Conservation (phyloP, 2,329 filamentous ascomycete species). For the Colletotrichum sansevieriae region DNA sequence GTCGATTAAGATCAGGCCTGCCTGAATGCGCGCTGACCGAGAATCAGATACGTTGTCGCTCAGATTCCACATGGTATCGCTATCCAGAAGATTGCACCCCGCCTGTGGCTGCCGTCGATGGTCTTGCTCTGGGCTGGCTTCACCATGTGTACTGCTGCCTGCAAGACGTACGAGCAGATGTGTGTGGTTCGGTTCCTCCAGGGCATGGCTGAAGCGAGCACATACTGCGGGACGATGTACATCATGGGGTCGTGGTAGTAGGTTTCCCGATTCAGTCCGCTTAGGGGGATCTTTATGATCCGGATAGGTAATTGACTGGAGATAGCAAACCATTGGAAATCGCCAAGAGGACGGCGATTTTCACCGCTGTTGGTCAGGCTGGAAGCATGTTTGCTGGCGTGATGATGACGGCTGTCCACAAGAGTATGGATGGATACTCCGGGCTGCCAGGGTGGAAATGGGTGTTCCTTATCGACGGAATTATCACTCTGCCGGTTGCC, state of each 20-base stretch:
- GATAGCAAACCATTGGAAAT: conserved; percentile 64
- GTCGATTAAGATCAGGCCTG: conserved; percentile 41
- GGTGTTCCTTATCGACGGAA: conserved; percentile 58
- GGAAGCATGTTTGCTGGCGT: conserved; percentile 72
- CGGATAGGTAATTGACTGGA: not conserved
- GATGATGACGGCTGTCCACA: conserved; percentile 62
- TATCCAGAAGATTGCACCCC: conserved; percentile 62
- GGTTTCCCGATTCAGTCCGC: conserved; percentile 44
- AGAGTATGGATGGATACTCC: conserved; percentile 55
- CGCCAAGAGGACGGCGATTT: conserved; percentile 73
- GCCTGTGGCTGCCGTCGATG: conserved; percentile 62
- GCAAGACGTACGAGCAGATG: conserved; percentile 48
- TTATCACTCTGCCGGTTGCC: conserved; percentile 66
- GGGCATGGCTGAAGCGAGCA: conserved; percentile 54
- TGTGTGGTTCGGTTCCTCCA: conserved; percentile 57
- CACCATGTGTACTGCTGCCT: conserved; percentile 52
- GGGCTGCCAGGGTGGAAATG: conserved; percentile 65
- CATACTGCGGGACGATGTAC: conserved; percentile 57
- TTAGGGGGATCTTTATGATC: not conserved
- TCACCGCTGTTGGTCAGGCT: conserved; percentile 70
- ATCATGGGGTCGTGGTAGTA: conserved; percentile 70
- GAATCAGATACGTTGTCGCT: conserved; percentile 45
- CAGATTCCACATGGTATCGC: conserved; percentile 60
- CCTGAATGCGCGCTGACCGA: not conserved
- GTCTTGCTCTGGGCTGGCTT: conserved; percentile 62